Conservation (phyloP, 2,329 filamentous ascomycete genomes). For the Monilinia aucupariae region DNA sequence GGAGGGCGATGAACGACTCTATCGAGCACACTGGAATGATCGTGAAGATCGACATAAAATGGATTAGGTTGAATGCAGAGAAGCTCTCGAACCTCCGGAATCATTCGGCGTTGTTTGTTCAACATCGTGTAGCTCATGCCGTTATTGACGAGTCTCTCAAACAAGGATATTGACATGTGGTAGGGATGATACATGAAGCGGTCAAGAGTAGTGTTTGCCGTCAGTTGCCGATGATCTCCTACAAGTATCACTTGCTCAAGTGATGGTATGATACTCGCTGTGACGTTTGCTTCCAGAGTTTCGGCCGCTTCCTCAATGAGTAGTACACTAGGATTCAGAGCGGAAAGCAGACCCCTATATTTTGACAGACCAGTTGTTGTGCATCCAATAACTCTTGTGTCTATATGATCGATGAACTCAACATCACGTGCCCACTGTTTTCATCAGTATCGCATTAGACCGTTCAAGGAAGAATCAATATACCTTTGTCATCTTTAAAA, state of each 20-base stretch:
- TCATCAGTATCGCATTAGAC: neutral
- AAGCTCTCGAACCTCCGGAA: constrained; percentile 59
- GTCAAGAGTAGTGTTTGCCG: constrained; percentile 52
- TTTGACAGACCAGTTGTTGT: constrained; percentile 68
- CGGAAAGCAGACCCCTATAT: constrained; percentile 57
- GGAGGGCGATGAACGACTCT: constrained; percentile 45
- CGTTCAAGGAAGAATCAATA: neutral
- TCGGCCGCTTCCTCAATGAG: constrained; percentile 69
- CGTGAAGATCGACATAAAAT: constrained; percentile 54
- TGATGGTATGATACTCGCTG: constrained; percentile 54
- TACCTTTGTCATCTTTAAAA: constrained; percentile 27
- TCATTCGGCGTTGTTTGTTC: constrained; percentile 60
- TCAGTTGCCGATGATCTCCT: constrained; percentile 64
- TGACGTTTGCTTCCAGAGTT: constrained; percentile 48
- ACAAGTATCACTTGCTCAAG: constrained; percentile 62
- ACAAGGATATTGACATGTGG: constrained; percentile 59
- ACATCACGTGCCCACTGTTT: constrained; percentile 22
- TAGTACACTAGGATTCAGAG: constrained; percentile 54
- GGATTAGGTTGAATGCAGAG: constrained; percentile 42
- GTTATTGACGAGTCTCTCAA: constrained; percentile 61
- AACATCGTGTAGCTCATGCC: constrained; percentile 49
- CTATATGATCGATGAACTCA: constrained; percentile 56
- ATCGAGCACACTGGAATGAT: constrained; percentile 53
- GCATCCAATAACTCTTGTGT: constrained; percentile 36
- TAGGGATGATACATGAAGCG: constrained; percentile 52